A percentile compares a stretch with the other conserved stretches of the same genome.
Evolutionary conservation across 192 early-diverging fungal genomes (phyloP).

Genomic region (Piromyces finnis): DNA sequence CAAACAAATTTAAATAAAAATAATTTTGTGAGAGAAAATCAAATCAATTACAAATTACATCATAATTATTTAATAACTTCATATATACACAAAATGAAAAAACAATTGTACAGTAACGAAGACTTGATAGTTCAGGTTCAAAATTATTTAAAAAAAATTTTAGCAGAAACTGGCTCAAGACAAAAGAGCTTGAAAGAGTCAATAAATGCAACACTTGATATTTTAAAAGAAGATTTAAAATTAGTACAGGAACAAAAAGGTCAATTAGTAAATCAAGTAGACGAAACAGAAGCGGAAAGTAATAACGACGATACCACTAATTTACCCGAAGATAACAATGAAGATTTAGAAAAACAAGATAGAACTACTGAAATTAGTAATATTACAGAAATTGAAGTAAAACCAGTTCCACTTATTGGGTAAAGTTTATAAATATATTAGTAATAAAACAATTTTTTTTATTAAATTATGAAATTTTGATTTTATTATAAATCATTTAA

Average conservation of each 20-base stretch:
- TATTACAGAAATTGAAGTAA: background rate
- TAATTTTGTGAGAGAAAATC: no score
- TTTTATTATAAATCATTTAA: no score
- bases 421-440: no score
- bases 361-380: background rate
- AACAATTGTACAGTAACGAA: background rate
- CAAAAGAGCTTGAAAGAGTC: background rate
- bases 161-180: background rate
- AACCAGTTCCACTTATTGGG: no score
- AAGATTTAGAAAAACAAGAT: background rate
- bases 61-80: no score
- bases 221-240: background rate
- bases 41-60: no score
- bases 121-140: background rate
- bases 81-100: background rate
- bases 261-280: background rate
- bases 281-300: background rate
- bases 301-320: no score
- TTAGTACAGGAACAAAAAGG: background rate
- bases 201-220: background rate
- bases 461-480: no score
- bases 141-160: background rate
- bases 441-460: no score
- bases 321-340: no score
- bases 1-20: no score